Evolutionary conservation across 73 alveolate genomes (phyloP), one percentile per base, ranked within the genome.

Genomic region (Symbiodinium pilosum): DNA sequence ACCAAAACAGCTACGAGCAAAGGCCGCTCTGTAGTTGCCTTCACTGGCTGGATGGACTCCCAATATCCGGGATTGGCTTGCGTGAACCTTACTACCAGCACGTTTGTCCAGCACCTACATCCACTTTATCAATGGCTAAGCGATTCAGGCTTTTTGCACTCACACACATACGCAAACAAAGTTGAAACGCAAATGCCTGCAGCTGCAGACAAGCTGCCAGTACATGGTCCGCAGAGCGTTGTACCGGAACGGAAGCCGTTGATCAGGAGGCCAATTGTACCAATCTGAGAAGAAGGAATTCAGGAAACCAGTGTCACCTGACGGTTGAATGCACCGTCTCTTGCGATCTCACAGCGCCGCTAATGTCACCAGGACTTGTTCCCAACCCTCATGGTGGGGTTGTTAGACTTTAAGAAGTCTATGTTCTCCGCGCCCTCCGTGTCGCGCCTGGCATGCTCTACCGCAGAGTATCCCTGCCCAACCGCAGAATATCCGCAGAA

Each of bases 221-320:
- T 99, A 91, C 94, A 99, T 68, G 14, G 99, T 95, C 81, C 99
- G 93, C 94, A 98, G 93, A 3, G 99, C 99, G 59, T 99, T 99
- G 99, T 99, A 99, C 42, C 99, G 96, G 99, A 87, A 99, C 4
- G 99, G 99, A 83, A 99, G 93, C 38, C 99, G 98, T 43, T 84
- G 84, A 69, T 93, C 99, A 0, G 81, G 43, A 4, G 89, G 94
- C 94, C 77, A 51, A 39, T 30, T 16, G 85, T 41, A 99, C 99
- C 99, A 99, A 81, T 99, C 95, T 1, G 99, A 96, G 91, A 92
- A 99, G 93, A 86, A 99, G 1, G 99, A 93, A 84, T 99, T 99
- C 86, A 99, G 93, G 93, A 99, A 99, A 32, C 99, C 99, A 14
- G 99, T 99, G 87, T 99, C 99, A 12, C 99, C 99, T 64, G 99